phyloP scores from a whole-genome alignment of 148 eudicot species.

The Heliosperma pusillum region DNA sequence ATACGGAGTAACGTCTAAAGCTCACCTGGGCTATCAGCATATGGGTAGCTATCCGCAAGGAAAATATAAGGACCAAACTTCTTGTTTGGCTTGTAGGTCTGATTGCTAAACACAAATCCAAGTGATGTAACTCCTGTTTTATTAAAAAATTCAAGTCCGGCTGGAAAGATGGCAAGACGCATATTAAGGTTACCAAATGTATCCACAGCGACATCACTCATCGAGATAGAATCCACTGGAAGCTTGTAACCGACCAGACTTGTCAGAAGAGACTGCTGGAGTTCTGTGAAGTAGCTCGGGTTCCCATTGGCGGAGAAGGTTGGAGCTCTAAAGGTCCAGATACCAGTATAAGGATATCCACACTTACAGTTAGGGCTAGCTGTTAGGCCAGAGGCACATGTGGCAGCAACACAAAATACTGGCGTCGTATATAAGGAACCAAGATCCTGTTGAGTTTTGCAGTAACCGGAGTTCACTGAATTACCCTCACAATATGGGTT shows the following conservation, averaged over 20 bases:
- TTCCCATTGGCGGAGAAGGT: constrained; percentile 48
- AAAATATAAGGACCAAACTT: constrained; percentile 64
- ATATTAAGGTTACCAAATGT: constrained; percentile 37
- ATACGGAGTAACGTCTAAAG: background rate
- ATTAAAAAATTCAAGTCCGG: constrained; percentile 45
- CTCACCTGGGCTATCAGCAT: constrained; percentile 35
- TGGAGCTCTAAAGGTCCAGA: constrained; percentile 51
- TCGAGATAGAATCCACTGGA: constrained; percentile 63
- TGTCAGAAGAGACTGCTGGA: constrained; percentile 29
- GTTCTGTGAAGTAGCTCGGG: constrained; percentile 28
- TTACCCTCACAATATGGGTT: constrained; percentile 48
- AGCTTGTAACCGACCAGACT: constrained; percentile 26
- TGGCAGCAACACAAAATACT: constrained; percentile 33
- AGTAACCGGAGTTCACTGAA: constrained; percentile 23
- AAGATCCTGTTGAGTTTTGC: constrained; percentile 27
- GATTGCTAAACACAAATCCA: constrained; percentile 55
- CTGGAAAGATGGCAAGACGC: constrained; percentile 53
- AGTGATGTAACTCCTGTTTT: constrained; percentile 45
- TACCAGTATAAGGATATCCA: constrained; percentile 67
- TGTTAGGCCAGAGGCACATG: constrained; percentile 38
- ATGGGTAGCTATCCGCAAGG: constrained; percentile 32
- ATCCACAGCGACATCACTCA: constrained; percentile 41
- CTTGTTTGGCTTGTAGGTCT: constrained; percentile 47
- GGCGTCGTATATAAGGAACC: constrained; percentile 41
- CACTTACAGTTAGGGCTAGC: constrained; percentile 76